Conservation (phyloP, 108 stramenopile species). For the Ochromonas danica region DNA sequence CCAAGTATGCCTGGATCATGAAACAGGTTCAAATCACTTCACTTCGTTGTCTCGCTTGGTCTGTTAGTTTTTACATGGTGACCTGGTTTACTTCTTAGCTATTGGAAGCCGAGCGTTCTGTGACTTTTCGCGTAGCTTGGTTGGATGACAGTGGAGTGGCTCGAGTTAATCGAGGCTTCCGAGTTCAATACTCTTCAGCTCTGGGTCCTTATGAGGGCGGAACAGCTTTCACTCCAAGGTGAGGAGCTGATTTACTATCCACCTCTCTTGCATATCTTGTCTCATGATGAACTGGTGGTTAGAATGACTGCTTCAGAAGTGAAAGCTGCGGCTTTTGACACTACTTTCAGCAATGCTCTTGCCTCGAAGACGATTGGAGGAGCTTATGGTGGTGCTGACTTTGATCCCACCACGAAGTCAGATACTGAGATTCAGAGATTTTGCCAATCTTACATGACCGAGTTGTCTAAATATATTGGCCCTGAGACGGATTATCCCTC, state of each 20-base stretch:
- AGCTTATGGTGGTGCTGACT: constrained; percentile 89
- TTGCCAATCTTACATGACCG: constrained; percentile 96
- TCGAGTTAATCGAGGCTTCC: constrained; percentile 61
- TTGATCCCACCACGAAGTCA: constrained; percentile 82
- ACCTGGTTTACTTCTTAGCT: constrained; percentile 9
- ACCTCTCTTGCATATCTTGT: background rate
- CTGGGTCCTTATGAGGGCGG: constrained; percentile 92
- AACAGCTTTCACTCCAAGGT: constrained; percentile 80
- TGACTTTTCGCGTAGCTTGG: constrained; percentile 64
- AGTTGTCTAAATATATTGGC: constrained; percentile 90
- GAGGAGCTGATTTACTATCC: constrained; percentile 30
- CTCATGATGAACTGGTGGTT: background rate
- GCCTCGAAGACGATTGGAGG: constrained; percentile 82
- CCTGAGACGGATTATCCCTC: constrained; percentile 59
- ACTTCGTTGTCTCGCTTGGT: background rate
- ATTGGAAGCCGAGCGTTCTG: constrained; percentile 58
- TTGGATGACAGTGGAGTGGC: constrained; percentile 57
- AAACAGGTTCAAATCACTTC: constrained; percentile 59
- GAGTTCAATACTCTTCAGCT: constrained; percentile 67
- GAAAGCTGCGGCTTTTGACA: constrained; percentile 51
- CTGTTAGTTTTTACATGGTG: background rate
- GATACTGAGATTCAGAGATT: constrained; percentile 90
- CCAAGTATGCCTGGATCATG: constrained; percentile 88
- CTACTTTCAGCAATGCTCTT: constrained; percentile 81
- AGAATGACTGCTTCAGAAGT: background rate